phyloP scores from a whole-genome alignment of 2,329 filamentous ascomycete genomes.

The Nemania sp. region DNA sequence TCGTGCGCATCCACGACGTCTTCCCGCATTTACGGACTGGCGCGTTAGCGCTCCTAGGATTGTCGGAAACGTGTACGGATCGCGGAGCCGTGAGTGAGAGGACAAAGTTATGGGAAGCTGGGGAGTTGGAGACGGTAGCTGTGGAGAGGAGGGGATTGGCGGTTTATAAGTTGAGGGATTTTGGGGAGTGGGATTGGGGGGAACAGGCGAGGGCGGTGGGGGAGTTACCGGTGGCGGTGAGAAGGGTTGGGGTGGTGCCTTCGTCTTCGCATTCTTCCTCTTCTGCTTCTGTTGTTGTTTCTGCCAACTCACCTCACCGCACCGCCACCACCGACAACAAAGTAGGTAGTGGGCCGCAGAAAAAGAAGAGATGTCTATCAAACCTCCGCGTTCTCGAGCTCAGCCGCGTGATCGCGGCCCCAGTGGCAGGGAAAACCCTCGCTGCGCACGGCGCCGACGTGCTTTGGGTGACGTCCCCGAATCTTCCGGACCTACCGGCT shows the following conservation, averaged over 20 bases:
- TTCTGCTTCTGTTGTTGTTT: too few species aligned
- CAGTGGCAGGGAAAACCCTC: slow-evolving; percentile 42
- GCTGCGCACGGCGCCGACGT: slow-evolving; percentile 46
- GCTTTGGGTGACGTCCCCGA: slow-evolving; percentile 44
- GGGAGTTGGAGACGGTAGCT: slow-evolving; percentile 53
- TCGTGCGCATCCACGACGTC: slow-evolving; percentile 58
- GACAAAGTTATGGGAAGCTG: slow-evolving; percentile 45
- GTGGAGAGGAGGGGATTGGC: slow-evolving; percentile 45
- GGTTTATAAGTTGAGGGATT: slow-evolving; percentile 54
- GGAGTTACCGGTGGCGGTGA: slow-evolving; percentile 51
- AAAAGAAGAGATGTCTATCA: slow-evolving; percentile 38
- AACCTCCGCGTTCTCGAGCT: slow-evolving; percentile 37
- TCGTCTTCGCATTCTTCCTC: not conserved
- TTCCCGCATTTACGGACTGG: slow-evolving; percentile 55
- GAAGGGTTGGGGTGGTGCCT: slow-evolving; percentile 35
- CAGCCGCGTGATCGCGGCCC: slow-evolving; percentile 45
- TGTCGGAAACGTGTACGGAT: slow-evolving; percentile 36
- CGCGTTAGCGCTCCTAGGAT: slow-evolving; percentile 48
- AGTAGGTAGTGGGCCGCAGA: not conserved
- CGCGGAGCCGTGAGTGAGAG: slow-evolving; percentile 45
- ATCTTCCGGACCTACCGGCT: slow-evolving; percentile 40
- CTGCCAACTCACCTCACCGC: not conserved
- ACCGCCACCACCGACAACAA: too few species aligned
- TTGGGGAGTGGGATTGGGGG: slow-evolving; percentile 53
- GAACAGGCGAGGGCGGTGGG: slow-evolving; percentile 50